Percentiles rank a stretch among this genome's conserved stretches.
These are phyloP conservation scores for Alternaria brassicae DNA, from an alignment of 2,329 filamentous ascomycete species.

Conservation along the genomic window DNA sequence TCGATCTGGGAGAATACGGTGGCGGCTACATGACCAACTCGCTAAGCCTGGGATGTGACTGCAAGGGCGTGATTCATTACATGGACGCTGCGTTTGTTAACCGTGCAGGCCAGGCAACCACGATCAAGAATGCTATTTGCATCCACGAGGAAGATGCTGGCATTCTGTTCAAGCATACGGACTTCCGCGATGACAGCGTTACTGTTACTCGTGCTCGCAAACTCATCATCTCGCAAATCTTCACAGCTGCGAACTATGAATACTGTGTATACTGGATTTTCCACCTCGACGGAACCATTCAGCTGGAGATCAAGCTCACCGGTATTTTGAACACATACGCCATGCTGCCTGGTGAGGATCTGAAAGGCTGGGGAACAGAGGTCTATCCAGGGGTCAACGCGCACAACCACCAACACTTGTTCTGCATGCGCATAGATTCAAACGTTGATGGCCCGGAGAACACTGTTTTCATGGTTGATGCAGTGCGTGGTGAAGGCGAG, in stretches of 20 bases:
- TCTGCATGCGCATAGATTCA: conserved; percentile 86
- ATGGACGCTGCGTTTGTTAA: conserved; percentile 88
- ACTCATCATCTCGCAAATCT: conserved; percentile 87
- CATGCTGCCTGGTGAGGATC: conserved; percentile 80
- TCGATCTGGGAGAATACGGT: conserved; percentile 81
- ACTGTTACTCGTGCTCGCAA: conserved; percentile 88
- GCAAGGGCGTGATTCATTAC: conserved; percentile 90
- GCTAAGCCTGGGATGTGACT: conserved; percentile 78
- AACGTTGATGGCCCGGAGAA: conserved; percentile 87
- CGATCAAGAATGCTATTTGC: conserved; percentile 92
- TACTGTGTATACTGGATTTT: conserved; percentile 90
- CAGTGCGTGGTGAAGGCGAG: conserved; percentile 71
- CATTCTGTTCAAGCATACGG: conserved; percentile 92
- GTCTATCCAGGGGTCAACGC: conserved; percentile 92
- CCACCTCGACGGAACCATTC: conserved; percentile 89
- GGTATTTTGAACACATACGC: conserved; percentile 92
- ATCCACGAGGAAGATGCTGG: conserved; percentile 94
- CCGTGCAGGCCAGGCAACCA: conserved; percentile 73
- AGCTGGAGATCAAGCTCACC: conserved; percentile 88
- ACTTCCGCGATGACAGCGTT: conserved; percentile 88
- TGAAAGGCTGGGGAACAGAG: conserved; percentile 86
- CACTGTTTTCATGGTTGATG: conserved; percentile 84
- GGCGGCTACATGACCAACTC: conserved; percentile 86
- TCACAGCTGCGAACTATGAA: conserved; percentile 96
- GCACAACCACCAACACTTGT: conserved; percentile 95